Conservation (phyloP, 306 rosid genomes). For the Citrullus mucosospermus region DNA sequence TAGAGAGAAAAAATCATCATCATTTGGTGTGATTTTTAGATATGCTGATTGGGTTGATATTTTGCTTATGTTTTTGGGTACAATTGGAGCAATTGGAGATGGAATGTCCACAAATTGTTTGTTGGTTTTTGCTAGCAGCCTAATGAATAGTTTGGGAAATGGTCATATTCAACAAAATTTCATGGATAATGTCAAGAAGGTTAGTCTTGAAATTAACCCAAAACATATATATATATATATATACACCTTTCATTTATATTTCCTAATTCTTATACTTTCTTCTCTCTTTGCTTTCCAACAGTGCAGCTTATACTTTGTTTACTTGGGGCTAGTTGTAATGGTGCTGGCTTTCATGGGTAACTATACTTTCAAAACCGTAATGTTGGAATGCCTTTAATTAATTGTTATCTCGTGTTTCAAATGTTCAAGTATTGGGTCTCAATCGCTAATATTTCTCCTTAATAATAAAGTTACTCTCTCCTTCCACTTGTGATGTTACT, state of each 20-base stretch:
- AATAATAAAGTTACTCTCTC: no score
- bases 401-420: no score
- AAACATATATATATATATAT: no score
- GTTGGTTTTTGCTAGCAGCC: slow-evolving; percentile 65
- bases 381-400: no score
- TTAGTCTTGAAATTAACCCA: not conserved
- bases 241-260: no score
- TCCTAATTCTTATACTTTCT: no score
- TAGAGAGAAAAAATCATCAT: not conserved
- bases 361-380: slow-evolving; percentile 4
- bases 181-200: slow-evolving; percentile 79
- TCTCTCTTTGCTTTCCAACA: slow-evolving; percentile 18
- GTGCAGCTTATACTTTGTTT: slow-evolving; percentile 91
- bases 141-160: slow-evolving; percentile 81
- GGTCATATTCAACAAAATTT: slow-evolving; percentile 31
- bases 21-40: slow-evolving; percentile 33
- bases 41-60: slow-evolving; percentile 73
- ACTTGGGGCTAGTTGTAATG: slow-evolving; percentile 89
- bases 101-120: slow-evolving; percentile 83
- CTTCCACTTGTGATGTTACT: no score
- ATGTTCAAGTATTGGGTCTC: no score
- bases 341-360: slow-evolving; percentile 86
- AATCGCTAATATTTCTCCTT: no score
- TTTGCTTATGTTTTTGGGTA: slow-evolving; percentile 62
- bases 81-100: slow-evolving; percentile 82